Base-by-base conservation (phyloP, 257 asterid species). In the Nicotiana otophora region DNA sequence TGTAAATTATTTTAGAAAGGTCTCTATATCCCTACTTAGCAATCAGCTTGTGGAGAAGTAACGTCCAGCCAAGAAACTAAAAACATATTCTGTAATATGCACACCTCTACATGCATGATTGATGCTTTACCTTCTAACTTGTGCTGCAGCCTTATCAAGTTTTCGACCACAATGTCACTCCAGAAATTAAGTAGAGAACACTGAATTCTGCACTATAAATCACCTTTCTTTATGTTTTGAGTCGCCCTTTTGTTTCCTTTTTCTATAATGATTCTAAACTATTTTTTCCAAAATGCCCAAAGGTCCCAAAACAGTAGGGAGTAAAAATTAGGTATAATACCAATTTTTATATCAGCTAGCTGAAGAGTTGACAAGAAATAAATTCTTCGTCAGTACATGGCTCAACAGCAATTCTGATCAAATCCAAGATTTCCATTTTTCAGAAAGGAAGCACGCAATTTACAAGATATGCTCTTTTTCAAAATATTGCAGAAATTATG, bases 1-100 rank as follows among this genome's bases (percentile, higher is more conserved):
- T 26, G 80, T 66, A 61, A 31, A 84, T 61, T 68, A 72, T 84
- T 82, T 82, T 28, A 84, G 83, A 33, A 82, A 51, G 80, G 28
- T 17, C 58, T 28, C 8, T 66, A 12, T 8, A 7, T 46, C 63
- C 80, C 63, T 15, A 26, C 26, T 75, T 61, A 54, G 67, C 69
- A 57, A 62, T 46, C 55, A 42, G 33, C 55, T 53, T 58, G 64
- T 75, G 51, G 62, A 72, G 39, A 74, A 46, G 61, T 23, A 48
- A 48, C 4, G 80, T 75, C 80, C 80, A 75, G 63, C 80, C 42
- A 75, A 75, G 51, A 51, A 28, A 26, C 61, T 70, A 70, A 72
- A 72, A 46, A 46, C 28, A 72, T 7, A 72, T 23, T 42, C 78
- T 42, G 7, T 42, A 42, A 70, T 70, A 70, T 46, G 60, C 60